Evolutionary conservation across 768 basidiomycete species (phyloP), one percentile per base, ranked within the genome.

Genomic region (Suillus ampliporus): DNA sequence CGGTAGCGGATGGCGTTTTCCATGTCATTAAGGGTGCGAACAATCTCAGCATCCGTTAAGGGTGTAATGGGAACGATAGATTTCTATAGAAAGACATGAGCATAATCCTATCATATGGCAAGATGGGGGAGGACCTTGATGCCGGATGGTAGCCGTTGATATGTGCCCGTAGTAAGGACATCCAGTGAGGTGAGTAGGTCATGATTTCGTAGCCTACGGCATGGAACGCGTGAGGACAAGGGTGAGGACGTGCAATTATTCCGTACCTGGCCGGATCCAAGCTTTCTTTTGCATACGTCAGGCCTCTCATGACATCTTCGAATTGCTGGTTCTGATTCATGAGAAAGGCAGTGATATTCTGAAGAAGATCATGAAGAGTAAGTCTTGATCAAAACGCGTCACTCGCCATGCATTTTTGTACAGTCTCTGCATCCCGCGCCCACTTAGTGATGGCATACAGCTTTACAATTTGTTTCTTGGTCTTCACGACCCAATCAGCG

Each of bases 171-270:
- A 2, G 91, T 91, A 37, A 97, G 81, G 60, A 98, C 91, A 67
- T 95, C 91, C 41, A 98, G 78, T 26, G 96, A 96, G 1, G 95
- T 97, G 5, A 95, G 83, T 26, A 98, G 80, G 75, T 99, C 97
- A 64, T 96, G 94, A 76, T 98, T 98, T 61, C 96, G 89, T 21
- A 95, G 84, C 71, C 96, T 94, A 69, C 6, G 14, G 5, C 11
- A 37, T 21, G 13, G 11, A 43, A 66, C 31, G 63, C 52, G 37
- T 47, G 8, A 57, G 23, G 28, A 46, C 4, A 26, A 51, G 9
- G 28, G 23, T 17, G 11, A 23, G 37, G 31, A 19, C 13, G 21
- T 19, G 8, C 7, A 13, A 52, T 4, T 10, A 10, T 7, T 26
- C 72, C 82, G 65, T 61, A 91, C 95, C 94, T 86, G 41, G 95